Conservation (phyloP, 257 asterid species). For the Jaltomata sinuosa region DNA sequence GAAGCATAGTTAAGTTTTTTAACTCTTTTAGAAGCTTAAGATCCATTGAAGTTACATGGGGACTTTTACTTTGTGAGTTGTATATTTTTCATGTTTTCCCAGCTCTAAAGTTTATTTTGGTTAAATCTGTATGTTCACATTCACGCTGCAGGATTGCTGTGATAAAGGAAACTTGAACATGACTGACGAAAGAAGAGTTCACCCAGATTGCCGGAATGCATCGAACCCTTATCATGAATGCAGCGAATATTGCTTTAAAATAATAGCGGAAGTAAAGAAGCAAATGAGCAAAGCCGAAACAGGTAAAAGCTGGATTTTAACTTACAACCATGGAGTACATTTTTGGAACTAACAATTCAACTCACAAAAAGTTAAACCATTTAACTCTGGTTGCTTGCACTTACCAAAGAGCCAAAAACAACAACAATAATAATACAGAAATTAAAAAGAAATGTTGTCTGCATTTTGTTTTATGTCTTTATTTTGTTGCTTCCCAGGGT, state of each 20-base stretch:
- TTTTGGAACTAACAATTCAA: neutral
- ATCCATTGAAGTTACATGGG: neutral
- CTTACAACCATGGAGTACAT: neutral
- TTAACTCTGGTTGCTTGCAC: neutral
- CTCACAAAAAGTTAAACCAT: neutral
- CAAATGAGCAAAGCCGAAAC: slow-evolving; percentile 14
- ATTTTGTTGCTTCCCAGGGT: neutral
- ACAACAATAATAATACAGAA: neutral
- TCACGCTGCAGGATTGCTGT: neutral
- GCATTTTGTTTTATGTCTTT: neutral
- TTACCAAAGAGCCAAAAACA: neutral
- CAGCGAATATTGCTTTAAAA: slow-evolving; percentile 48
- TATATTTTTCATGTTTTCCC: neutral
- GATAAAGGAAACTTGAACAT: slow-evolving; percentile 6
- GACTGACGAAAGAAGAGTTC: slow-evolving; percentile 48
- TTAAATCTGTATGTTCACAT: neutral
- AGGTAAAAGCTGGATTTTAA: slow-evolving; percentile 11
- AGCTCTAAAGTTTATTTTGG: neutral
- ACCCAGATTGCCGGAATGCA: slow-evolving; percentile 65
- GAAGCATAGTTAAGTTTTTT: neutral
- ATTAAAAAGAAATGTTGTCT: neutral
- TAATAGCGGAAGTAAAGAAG: slow-evolving; percentile 50
- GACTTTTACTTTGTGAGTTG: neutral
- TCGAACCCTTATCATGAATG: slow-evolving; percentile 65
- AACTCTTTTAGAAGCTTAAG: neutral